These are phyloP conservation scores for Apiospora hydei DNA, from an alignment of 2,329 filamentous ascomycete species.

Conservation along the genomic window DNA sequence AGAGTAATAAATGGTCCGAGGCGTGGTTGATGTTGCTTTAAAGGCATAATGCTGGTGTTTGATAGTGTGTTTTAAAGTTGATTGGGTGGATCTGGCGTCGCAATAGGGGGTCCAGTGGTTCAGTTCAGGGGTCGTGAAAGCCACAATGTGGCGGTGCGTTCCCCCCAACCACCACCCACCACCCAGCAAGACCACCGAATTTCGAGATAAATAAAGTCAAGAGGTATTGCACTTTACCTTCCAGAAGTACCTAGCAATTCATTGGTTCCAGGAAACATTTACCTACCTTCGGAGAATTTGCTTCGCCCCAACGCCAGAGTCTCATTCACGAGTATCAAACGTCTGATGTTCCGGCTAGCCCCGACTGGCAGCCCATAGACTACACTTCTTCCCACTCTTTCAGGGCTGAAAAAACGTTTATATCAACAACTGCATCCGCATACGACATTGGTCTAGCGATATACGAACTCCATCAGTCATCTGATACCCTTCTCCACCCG, in stretches of 20 bases:
- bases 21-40: slow-evolving; percentile 3
- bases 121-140: background rate
- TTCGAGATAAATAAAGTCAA: background rate
- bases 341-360: background rate
- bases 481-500: background rate
- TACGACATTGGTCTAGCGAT: background rate
- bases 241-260: background rate
- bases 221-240: background rate
- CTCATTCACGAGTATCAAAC: background rate
- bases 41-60: background rate
- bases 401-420: background rate
- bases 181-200: background rate
- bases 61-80: slow-evolving; percentile 15
- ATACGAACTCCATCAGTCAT: background rate
- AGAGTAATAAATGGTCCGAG: background rate
- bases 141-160: background rate
- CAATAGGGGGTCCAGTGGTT: background rate
- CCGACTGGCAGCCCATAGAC: background rate
- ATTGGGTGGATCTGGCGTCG: background rate
- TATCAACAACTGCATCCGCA: background rate
- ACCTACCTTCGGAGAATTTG: background rate
- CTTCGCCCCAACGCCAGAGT: background rate
- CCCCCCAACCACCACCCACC: background rate
- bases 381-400: background rate
- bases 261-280: background rate